Conservation (phyloP, 139 green algal species). For the Volvox reticuliferus region DNA sequence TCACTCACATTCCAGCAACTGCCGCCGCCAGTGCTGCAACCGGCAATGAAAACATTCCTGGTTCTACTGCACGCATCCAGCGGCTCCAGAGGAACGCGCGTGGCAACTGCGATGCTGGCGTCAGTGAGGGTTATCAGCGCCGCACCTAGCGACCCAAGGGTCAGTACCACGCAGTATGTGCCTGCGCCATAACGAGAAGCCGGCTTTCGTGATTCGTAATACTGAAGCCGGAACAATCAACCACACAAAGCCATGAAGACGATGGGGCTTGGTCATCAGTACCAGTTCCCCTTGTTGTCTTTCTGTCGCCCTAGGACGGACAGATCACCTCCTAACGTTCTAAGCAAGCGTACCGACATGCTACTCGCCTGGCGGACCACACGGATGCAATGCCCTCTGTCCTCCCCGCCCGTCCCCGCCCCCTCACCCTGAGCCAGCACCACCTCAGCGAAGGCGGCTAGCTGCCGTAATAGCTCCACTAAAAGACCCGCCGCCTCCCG, state of each 20-base stretch:
- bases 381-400: too few species aligned
- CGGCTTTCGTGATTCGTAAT: too few species aligned
- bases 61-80: constrained; percentile 10
- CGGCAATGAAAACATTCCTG: neutral
- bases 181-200: constrained; percentile 41
- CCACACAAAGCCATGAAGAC: too few species aligned
- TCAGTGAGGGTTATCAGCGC: constrained; percentile 55
- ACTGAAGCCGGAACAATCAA: too few species aligned
- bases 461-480: constrained; percentile 49
- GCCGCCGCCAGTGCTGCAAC: too few species aligned
- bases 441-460: constrained; percentile 38
- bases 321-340: too few species aligned
- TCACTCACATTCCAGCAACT: neutral
- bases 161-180: constrained; percentile 68
- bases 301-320: too few species aligned
- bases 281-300: too few species aligned
- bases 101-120: neutral
- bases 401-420: neutral
- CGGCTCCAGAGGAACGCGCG: neutral
- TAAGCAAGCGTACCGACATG: too few species aligned
- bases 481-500: neutral
- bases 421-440: constrained; percentile 49
- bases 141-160: constrained; percentile 66
- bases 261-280: too few species aligned
- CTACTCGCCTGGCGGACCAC: too few species aligned